phyloP scores from a whole-genome alignment of 1,284 basidiomycete species.

The Ganoderma sinense region DNA sequence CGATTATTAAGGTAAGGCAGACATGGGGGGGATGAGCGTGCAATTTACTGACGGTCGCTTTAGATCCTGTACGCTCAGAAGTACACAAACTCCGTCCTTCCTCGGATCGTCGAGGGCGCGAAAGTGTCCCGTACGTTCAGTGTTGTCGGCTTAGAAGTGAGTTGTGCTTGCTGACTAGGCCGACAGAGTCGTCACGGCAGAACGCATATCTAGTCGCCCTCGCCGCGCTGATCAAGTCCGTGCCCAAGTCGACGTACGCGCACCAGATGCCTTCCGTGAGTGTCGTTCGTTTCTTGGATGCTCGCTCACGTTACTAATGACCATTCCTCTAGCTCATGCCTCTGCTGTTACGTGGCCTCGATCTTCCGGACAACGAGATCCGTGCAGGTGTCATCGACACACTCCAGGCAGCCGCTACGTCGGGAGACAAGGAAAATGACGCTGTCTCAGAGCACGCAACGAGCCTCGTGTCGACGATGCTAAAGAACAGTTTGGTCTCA shows the following conservation, averaged over 20 bases:
- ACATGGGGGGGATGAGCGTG: too few species aligned
- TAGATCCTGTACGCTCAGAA: conserved; percentile 90
- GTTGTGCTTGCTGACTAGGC: neutral
- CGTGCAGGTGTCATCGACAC: conserved; percentile 85
- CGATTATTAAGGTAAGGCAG: conserved; percentile 70
- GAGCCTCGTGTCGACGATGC: conserved; percentile 75
- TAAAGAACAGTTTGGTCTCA: conserved; percentile 61
- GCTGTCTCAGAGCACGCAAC: conserved; percentile 74
- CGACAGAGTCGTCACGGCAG: conserved; percentile 56
- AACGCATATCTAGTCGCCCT: conserved; percentile 87
- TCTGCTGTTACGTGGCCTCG: conserved; percentile 85
- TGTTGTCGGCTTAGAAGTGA: neutral
- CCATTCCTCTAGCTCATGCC: conserved; percentile 77
- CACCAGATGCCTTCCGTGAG: conserved; percentile 74
- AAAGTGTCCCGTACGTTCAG: conserved; percentile 51
- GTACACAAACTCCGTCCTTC: conserved; percentile 79
- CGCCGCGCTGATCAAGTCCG: conserved; percentile 80
- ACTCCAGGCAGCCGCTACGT: conserved; percentile 74
- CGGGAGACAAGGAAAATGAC: conserved; percentile 49
- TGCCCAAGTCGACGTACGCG: conserved; percentile 80
- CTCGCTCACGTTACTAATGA: conserved; percentile 12
- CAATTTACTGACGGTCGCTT: neutral
- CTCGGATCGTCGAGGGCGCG: conserved; percentile 75
- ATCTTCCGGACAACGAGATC: conserved; percentile 77
- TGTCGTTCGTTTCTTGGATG: neutral